Evolutionary conservation across 23 red algal species (phyloP).

Genomic region (Gracilaria vermiculophylla): DNA sequence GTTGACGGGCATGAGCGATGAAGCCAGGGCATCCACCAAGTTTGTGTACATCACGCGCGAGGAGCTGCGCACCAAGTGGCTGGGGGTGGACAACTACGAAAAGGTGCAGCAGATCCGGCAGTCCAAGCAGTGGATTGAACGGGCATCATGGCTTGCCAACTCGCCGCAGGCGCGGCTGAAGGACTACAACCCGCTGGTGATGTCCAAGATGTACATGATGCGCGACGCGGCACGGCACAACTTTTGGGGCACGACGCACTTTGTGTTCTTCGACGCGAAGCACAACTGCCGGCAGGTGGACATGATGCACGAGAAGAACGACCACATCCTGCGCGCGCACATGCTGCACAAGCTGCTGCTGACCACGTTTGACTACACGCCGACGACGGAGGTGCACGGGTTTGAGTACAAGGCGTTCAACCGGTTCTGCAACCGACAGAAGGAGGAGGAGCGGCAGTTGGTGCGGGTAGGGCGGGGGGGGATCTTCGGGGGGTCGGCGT

Average conservation of each 20-base stretch:
- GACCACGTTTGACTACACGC: slow-evolving; percentile 72
- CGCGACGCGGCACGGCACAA: slow-evolving; percentile 56
- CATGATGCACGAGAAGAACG: slow-evolving; percentile 46
- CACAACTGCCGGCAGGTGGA: slow-evolving; percentile 51
- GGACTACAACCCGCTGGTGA: slow-evolving; percentile 74
- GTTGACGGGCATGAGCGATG: slow-evolving; percentile 34
- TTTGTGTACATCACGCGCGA: slow-evolving; percentile 41
- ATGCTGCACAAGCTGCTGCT: slow-evolving; percentile 62
- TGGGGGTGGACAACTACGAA: slow-evolving; percentile 64
- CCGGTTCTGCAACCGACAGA: slow-evolving; percentile 38
- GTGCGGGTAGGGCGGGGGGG: slow-evolving; percentile 57
- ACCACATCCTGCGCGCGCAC: slow-evolving; percentile 66
- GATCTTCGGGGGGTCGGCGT: slow-evolving; percentile 65
- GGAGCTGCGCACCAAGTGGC: slow-evolving; percentile 55
- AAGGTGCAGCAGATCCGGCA: slow-evolving; percentile 40
- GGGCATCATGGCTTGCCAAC: slow-evolving; percentile 63
- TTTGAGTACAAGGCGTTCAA: slow-evolving; percentile 61
- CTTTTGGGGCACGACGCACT: slow-evolving; percentile 53
- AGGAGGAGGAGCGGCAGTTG: background rate
- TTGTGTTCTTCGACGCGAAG: slow-evolving; percentile 70
- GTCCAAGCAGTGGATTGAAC: slow-evolving; percentile 33
- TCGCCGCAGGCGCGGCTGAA: slow-evolving; percentile 52
- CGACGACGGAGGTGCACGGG: slow-evolving; percentile 60
- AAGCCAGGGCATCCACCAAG: slow-evolving; percentile 37
- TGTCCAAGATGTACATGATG: slow-evolving; percentile 80